Base-by-base conservation (phyloP, 164 flowering plant species). In the Amborella trichopoda region DNA sequence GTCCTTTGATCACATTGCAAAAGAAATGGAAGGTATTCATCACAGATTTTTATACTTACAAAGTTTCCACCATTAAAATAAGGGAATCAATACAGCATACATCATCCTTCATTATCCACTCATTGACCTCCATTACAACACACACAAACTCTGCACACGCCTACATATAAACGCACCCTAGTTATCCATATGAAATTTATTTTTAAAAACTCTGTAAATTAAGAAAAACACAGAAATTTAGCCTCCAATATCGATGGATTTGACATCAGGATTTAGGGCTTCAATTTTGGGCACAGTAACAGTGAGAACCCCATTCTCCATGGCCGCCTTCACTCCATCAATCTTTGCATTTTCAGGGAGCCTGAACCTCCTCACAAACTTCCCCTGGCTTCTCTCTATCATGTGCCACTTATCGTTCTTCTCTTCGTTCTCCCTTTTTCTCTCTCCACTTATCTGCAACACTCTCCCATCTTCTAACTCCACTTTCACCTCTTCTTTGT, bases 401-500 rank as follows among this genome's bases (percentile, higher is more conserved):
- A 64, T 43, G 30, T 54, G 61, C 67, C 71, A 58, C 43, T 17
- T 51, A 39, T 68, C 72, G 6, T 45, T 69, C 53, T 66, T 69
- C 53, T 69, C 71, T 21, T 66, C 66, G 49, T 50, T 27, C 58
- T 66, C 68, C 1, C 26, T 20, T 22, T 32, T 50, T 55, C 66
- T 53, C 63, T 66, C 68, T 2, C 70, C 74, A 22, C 65, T 59
- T 2, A 69, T 69, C 63, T 62, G 54, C 9, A 69, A 53, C 17
- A 69, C 66, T 11, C 36, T 50, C 2, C 61, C 75, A 10, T 70
- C 71, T n/a, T 70, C 75, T 2, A 70, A 55, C 27, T 70, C 66
- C 39, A 70, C 75, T 51, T 62, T 63, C 50, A 66, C 66, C 43
- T 66, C 65, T 23, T 66, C 74, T 49, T 65, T 69, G 36, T 52